Evolutionary conservation across 805 yeast genomes (phyloP).

Genomic region (Candida oleophila): DNA sequence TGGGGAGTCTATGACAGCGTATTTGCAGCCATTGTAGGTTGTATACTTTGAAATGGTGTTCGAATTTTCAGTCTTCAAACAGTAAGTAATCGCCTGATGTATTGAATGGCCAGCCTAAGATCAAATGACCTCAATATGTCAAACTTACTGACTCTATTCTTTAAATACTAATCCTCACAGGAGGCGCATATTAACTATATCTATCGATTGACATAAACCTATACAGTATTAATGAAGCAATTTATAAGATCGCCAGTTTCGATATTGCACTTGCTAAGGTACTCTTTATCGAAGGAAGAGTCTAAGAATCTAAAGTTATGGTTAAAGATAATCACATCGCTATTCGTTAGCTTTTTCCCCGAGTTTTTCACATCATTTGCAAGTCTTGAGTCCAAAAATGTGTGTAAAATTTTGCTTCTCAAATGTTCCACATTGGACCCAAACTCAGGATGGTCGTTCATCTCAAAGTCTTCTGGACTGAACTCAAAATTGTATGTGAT

Average conservation of each 20-base stretch:
- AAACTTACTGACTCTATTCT: too few relatives aligned
- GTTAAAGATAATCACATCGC: constrained; percentile 29
- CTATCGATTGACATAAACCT: background rate
- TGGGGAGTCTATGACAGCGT: too few relatives aligned
- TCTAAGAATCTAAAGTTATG: constrained; percentile 25
- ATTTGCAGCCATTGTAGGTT: too few relatives aligned
- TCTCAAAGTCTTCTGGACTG: constrained; percentile 74
- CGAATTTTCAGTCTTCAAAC: too few relatives aligned
- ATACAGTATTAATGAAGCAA: constrained; percentile 15
- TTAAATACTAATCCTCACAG: too few relatives aligned
- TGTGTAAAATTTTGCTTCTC: constrained; percentile 52
- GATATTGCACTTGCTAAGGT: constrained; percentile 36
- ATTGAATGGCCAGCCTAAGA: too few relatives aligned
- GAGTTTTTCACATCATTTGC: constrained; percentile 15
- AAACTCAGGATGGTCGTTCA: constrained; percentile 56
- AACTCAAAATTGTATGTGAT: constrained; percentile 71
- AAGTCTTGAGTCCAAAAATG: constrained; percentile 46
- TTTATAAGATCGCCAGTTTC: constrained; percentile 45
- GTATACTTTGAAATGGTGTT: too few relatives aligned
- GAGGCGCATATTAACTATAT: background rate
- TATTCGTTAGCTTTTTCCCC: constrained; percentile 7
- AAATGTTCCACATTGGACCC: constrained; percentile 70
- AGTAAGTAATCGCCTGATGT: too few relatives aligned
- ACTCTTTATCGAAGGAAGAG: constrained; percentile 19
- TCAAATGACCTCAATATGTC: too few relatives aligned